These are phyloP conservation scores for Nectriaceae sp. DNA, from an alignment of 2,329 filamentous ascomycete species.

Conservation along the genomic window DNA sequence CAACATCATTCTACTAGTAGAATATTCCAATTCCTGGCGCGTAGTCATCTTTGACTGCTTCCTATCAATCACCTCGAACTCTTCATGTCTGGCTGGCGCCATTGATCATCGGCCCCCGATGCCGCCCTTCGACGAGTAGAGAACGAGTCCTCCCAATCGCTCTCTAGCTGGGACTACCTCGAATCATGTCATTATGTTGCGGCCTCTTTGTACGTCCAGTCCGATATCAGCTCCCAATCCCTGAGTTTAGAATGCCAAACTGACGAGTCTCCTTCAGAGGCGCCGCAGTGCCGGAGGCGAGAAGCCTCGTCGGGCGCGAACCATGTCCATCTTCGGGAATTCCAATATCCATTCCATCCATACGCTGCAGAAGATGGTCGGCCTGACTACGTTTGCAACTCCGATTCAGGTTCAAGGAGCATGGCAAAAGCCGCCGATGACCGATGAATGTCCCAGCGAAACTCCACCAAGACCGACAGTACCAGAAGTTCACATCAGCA, in stretches of 20 bases:
- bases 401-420: conserved; percentile 27
- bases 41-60: too few species aligned
- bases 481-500: conserved; percentile 45
- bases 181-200: conserved; percentile 22
- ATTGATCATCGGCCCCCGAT: conserved; percentile 12
- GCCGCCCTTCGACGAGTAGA: conserved; percentile 18
- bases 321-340: conserved; percentile 43
- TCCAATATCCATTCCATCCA: conserved; percentile 33
- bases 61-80: too few species aligned
- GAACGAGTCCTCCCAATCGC: conserved; percentile 15
- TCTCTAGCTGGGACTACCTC: conserved; percentile 7
- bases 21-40: too few species aligned
- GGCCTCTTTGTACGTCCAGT: conserved; percentile 23
- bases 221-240: too few species aligned
- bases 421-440: conserved; percentile 16
- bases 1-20: too few species aligned
- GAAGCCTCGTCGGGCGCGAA: conserved; percentile 34
- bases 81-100: conserved; percentile 9
- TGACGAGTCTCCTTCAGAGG: conserved; percentile 15
- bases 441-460: conserved; percentile 27
- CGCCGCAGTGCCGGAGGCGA: conserved; percentile 14
- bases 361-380: conserved; percentile 36
- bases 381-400: conserved; percentile 33
- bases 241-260: not conserved
- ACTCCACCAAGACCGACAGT: conserved; percentile 13